These are phyloP conservation scores for Lepidium campestre DNA, from an alignment of 441 rosid species.

Conservation along the genomic window DNA sequence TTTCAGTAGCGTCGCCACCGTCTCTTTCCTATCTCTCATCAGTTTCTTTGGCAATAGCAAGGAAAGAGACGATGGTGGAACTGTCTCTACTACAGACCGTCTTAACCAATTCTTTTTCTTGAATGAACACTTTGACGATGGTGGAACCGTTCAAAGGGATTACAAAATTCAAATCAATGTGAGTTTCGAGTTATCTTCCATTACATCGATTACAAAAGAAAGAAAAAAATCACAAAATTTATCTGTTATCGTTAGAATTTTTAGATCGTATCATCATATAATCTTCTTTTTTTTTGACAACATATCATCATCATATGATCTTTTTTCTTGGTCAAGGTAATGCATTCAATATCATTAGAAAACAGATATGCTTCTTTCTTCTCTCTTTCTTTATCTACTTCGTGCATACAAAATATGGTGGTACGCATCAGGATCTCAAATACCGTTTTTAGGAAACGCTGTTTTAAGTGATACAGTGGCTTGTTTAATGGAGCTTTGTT, in stretches of 20 bases:
- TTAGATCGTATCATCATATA: too few species aligned
- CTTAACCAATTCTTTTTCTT: constrained; percentile 68
- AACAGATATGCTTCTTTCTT: too few species aligned
- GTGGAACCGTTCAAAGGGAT: constrained; percentile 56
- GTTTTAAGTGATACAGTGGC: constrained; percentile 66
- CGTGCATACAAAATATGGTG: constrained; percentile 93
- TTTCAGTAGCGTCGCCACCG: constrained; percentile 57
- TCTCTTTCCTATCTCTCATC: constrained; percentile 70
- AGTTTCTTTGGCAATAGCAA: constrained; percentile 44
- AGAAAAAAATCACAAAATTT: too few species aligned
- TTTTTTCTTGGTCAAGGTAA: too few species aligned
- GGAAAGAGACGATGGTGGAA: constrained; percentile 32
- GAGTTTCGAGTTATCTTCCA: constrained; percentile 16
- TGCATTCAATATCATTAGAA: too few species aligned
- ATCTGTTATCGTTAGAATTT: too few species aligned
- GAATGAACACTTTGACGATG: constrained; percentile 76
- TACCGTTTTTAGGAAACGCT: constrained; percentile 82
- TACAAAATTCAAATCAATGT: constrained; percentile 75
- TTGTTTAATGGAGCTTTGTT: constrained; percentile 77
- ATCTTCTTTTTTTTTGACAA: too few species aligned
- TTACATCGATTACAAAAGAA: too few species aligned
- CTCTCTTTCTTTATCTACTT: constrained; percentile 36
- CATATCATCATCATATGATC: too few species aligned
- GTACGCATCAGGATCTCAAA: constrained; percentile 90
- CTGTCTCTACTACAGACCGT: too few species aligned